Base-by-base conservation (phyloP, 1,284 basidiomycete species). In the Ceratobasidium theobromae region DNA sequence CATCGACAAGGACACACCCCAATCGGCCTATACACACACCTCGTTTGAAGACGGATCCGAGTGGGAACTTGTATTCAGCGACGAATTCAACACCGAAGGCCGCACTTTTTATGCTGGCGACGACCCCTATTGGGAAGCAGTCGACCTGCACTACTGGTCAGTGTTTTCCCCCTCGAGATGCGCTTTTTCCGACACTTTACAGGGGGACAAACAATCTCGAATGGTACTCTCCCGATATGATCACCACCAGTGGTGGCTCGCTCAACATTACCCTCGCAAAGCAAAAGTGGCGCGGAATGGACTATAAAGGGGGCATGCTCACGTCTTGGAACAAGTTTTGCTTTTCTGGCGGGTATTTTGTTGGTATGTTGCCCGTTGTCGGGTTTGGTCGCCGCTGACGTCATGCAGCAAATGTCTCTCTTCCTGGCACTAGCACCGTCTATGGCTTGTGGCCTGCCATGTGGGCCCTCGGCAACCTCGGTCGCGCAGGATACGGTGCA, bases 391-490 rank as follows among this genome's bases (percentile, higher is more conserved):
- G 85, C 84, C 8, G 40, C 27, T 48, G 12, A 77, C 75, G 73
- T 75, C 25, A 28, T 33, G 14, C 32, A 70, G 70, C 78, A 16
- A 73, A 75, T 12, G 76, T 83, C 3, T 79, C 79, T 1, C 72
- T 85, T 1, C 83, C 84, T 0, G 83, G 83, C 3, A 70, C 70
- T 32, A 72, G 74, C 32, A 68, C 69, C 14, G 43, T 40, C 73
- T 76, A 4, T 73, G 80, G 81, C 16, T 78, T 85, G 55, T 86
- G 84, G 83, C 83, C 76, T 75, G 87, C 87, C 80, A 75, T 85
- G 68, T 95, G 93, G 93, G 91, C 89, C 4, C 91, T 97, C 89
- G 93, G 93, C 2, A 96, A 96, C 73, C 81, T 97, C 2, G 93
- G 87, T 0, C 79, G 93, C 57, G 86, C 93, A 0, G 93, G 93